Evolutionary conservation across 2,329 filamentous ascomycete genomes (phyloP).

Genomic region (Diaporthe citrichinensis): DNA sequence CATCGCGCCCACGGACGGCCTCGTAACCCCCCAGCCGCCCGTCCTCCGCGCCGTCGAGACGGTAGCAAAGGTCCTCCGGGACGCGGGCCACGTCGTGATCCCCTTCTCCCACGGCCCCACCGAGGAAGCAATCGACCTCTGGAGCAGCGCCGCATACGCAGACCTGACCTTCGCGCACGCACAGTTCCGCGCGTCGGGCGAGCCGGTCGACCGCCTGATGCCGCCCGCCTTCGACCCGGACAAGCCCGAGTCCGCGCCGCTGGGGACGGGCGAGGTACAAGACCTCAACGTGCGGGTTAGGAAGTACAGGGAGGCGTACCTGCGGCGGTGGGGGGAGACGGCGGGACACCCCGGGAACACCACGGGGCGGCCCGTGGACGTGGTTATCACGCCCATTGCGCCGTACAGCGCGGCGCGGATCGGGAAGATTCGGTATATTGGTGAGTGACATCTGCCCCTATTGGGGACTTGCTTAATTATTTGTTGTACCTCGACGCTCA

Average conservation of each 20-base stretch:
- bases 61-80: not conserved
- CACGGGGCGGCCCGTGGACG: constrained; percentile 25
- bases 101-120: not conserved
- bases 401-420: constrained; percentile 24
- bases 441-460: not conserved
- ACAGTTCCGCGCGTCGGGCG: constrained; percentile 32
- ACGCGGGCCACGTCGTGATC: not conserved
- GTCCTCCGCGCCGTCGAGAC: constrained; percentile 20
- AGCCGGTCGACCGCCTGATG: not conserved
- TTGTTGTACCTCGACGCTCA: not conserved
- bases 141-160: constrained; percentile 1
- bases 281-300: not conserved
- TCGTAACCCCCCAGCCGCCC: constrained; percentile 4
- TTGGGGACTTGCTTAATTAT: not conserved
- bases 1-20: not conserved
- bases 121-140: not conserved
- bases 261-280: not conserved
- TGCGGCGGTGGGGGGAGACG: constrained; percentile 18
- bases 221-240: constrained; percentile 25
- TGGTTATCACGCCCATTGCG: constrained; percentile 16
- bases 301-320: constrained; percentile 23
- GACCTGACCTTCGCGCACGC: constrained; percentile 17
- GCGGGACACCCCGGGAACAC: not conserved
- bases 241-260: not conserved
- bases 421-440: constrained; percentile 1